Base-by-base conservation (phyloP, 2,329 filamentous ascomycete genomes). In the Penicillium sp. region DNA sequence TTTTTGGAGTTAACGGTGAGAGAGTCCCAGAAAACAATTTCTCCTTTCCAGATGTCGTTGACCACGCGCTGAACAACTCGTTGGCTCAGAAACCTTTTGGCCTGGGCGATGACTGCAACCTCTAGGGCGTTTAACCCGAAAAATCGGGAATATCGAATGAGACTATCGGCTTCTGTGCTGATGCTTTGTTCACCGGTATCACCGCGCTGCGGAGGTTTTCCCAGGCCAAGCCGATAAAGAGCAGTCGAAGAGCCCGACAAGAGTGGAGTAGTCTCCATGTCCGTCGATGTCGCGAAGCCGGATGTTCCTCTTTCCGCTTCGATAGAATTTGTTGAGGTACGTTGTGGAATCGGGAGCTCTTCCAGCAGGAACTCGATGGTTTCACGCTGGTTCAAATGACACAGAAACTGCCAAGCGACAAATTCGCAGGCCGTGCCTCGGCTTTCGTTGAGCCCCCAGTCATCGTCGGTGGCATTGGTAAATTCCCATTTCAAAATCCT, bases 1-100 rank as follows among this genome's bases (percentile, higher is more conserved):
- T 95, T 95, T 51, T 79, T 81, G 0, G 89, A 84, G 63, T 87
- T 77, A 8, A 89, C 81, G 8, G 83, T 86, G n/a, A 95, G 75
- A 5, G 79, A 83, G 54, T 91, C 87, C 90, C 90, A 95, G 69
- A 95, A 94, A 33, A 92, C 82, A 54, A 95, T 90, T 58, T 92
- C 86, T 41, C 90, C 90, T 56, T 86, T 84, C 90, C 90, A 95
- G 48, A 95, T 89, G 44, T 88, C 88, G 41, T 88, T 87, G 55
- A 95, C 83, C 58, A 95, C 88, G 63, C 87, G 88, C 67, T 95
- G 90, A 10, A 95, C 87, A 2, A 89, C 82, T 53, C 81, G 81
- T 69, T 95, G 90, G 64, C 86, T 87, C 31, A 95, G 79, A 61
- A 95, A 95, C 41, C 88, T 88, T 74, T 95, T 95, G 27, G 89